These are phyloP conservation scores for Eucalyptus sp. DNA, from an alignment of 345 rosid species.

Conservation along the genomic window DNA sequence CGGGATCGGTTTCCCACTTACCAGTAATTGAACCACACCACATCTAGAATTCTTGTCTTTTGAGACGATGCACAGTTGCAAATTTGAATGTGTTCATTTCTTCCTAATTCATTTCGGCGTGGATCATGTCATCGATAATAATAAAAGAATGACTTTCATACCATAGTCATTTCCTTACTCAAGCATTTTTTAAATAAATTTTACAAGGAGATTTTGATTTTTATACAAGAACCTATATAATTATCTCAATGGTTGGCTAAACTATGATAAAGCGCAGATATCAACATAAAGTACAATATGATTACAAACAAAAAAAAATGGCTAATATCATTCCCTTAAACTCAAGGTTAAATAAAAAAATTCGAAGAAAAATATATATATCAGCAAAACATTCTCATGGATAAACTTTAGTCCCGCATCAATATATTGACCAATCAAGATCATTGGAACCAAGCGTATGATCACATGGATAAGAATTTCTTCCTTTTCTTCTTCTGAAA, in stretches of 20 bases:
- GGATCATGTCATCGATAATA: neutral
- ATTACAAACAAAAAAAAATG: neutral
- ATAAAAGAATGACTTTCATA: neutral
- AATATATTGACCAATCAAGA: neutral
- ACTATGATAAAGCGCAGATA: neutral
- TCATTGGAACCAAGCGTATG: neutral
- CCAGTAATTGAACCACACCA: slow-evolving; percentile 11
- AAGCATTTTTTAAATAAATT: neutral
- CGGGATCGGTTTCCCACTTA: slow-evolving; percentile 80
- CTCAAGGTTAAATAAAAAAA: neutral
- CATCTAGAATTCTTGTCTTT: neutral
- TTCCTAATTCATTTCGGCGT: neutral
- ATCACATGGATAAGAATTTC: neutral
- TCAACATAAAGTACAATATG: neutral
- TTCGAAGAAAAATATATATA: neutral
- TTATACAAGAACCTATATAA: neutral
- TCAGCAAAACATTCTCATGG: too few species aligned
- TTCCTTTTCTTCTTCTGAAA: too few species aligned
- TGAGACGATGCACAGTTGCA: neutral
- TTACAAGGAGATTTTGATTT: neutral
- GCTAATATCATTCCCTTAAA: neutral
- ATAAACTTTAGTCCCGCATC: too few species aligned
- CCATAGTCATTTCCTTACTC: neutral
- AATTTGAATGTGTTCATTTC: neutral
- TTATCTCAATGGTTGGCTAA: neutral